Conservation (phyloP, 139 green algal species). For the Chlamydomonas incerta region DNA sequence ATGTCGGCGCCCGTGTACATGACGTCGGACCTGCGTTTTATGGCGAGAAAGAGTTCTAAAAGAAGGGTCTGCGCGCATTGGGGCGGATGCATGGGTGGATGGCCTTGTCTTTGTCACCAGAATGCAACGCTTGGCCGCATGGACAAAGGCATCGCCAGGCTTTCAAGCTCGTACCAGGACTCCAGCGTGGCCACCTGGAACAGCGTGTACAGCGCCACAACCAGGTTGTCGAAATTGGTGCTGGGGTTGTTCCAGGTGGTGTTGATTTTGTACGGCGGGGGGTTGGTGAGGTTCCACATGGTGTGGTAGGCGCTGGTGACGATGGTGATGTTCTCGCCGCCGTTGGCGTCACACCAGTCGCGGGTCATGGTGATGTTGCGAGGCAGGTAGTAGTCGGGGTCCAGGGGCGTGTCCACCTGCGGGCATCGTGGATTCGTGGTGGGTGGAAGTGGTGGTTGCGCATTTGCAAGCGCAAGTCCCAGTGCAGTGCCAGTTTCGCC, state of each 20-base stretch:
- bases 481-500: too few relatives aligned
- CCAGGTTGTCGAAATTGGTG: conserved; percentile 78
- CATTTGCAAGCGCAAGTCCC: too few relatives aligned
- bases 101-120: too few relatives aligned
- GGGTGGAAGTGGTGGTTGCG: too few relatives aligned
- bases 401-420: conserved; percentile 17
- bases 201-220: conserved; percentile 63
- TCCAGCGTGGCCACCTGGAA: conserved; percentile 60
- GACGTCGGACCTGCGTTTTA: too few relatives aligned
- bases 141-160: too few relatives aligned
- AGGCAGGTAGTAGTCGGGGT: conserved; percentile 55
- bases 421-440: too few relatives aligned
- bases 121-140: too few relatives aligned
- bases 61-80: too few relatives aligned
- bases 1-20: conserved; percentile 72
- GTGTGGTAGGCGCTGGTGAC: conserved; percentile 56
- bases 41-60: too few relatives aligned
- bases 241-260: not conserved
- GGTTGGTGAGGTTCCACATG: conserved; percentile 30
- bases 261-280: conserved; percentile 47
- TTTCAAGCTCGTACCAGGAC: too few relatives aligned
- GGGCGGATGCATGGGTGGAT: too few relatives aligned
- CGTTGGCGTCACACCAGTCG: conserved; percentile 38
- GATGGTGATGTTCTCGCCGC: not conserved
- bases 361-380: conserved; percentile 50